phyloP scores from a whole-genome alignment of 768 basidiomycete genomes.

The Dentipellis fragilis region DNA sequence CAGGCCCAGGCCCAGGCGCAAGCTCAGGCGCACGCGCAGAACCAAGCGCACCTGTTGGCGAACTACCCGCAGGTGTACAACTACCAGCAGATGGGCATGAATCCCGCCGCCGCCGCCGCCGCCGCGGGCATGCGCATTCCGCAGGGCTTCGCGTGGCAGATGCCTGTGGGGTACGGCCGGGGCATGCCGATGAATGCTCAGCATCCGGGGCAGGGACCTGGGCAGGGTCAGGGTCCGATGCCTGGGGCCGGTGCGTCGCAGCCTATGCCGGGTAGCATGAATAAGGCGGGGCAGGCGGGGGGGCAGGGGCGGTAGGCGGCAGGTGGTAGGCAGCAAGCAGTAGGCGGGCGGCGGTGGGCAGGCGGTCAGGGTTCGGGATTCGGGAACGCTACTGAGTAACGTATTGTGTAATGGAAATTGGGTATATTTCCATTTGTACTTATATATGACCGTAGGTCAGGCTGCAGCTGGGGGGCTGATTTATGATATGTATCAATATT shows the following conservation, averaged over 20 bases:
- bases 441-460: too few relatives aligned
- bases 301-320: slow-evolving; percentile 16
- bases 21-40: slow-evolving; percentile 7
- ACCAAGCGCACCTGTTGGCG: slow-evolving; percentile 9
- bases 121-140: slow-evolving; percentile 5
- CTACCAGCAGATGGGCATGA: slow-evolving; percentile 15
- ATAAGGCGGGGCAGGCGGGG: slow-evolving; percentile 15
- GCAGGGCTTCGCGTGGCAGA: slow-evolving; percentile 11
- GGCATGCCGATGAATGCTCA: slow-evolving; percentile 12
- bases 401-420: too few relatives aligned
- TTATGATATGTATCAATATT: too few relatives aligned
- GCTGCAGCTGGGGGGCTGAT: too few relatives aligned
- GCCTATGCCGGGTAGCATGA: not conserved
- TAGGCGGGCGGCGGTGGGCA: too few relatives aligned
- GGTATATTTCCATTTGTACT: too few relatives aligned
- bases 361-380: too few relatives aligned
- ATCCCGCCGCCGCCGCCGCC: slow-evolving; percentile 1
- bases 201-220: slow-evolving; percentile 16
- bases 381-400: too few relatives aligned
- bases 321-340: not conserved
- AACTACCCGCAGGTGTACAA: slow-evolving; percentile 16
- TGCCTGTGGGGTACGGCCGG: slow-evolving; percentile 2
- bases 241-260: too few relatives aligned
- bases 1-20: too few relatives aligned
- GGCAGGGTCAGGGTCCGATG: not conserved